phyloP scores from a whole-genome alignment of 305 asterid species.

The Euphrasia arctica region DNA sequence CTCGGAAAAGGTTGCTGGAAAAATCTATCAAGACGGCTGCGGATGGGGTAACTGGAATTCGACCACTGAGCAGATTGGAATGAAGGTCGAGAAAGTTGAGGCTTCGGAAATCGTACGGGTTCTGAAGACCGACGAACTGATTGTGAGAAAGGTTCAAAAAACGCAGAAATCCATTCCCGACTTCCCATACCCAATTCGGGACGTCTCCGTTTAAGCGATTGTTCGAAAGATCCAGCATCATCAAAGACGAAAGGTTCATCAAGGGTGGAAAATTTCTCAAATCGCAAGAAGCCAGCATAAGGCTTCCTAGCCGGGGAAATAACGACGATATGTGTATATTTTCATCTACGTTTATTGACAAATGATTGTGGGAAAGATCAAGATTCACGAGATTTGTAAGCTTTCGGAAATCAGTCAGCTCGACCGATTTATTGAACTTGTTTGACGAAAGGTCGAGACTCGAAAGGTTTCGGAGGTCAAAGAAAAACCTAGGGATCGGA shows the following conservation, averaged over 20 bases:
- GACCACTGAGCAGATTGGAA: conserved; percentile 42
- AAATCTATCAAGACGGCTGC: conserved; percentile 30
- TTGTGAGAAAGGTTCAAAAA: conserved; percentile 48
- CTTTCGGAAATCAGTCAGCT: conserved; percentile 31
- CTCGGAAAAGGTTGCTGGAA: conserved; percentile 33
- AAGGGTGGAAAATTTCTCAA: conserved; percentile 31
- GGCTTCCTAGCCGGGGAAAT: conserved; percentile 34
- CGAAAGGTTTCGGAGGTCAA: conserved; percentile 33
- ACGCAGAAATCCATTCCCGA: conserved; percentile 29
- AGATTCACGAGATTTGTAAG: conserved; percentile 34
- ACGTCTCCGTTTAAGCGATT: conserved; percentile 48
- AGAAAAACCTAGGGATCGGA: conserved; percentile 46
- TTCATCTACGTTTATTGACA: conserved; percentile 25
- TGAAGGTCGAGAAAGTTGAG: conserved; percentile 35
- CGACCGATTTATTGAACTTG: conserved; percentile 44
- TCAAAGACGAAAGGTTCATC: conserved; percentile 31
- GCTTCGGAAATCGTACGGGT: conserved; percentile 35
- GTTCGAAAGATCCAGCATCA: conserved; percentile 43
- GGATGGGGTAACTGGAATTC: conserved; percentile 38
- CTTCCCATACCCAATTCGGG: conserved; percentile 55
- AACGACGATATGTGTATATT: conserved; percentile 24
- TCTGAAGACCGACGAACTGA: conserved; percentile 31
- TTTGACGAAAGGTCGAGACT: conserved; percentile 39
- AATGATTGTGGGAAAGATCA: conserved; percentile 52
- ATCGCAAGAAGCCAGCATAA: conserved; percentile 39